Base-by-base conservation (phyloP, 75 land plant genomes). In the Selaginella tamariscina region DNA sequence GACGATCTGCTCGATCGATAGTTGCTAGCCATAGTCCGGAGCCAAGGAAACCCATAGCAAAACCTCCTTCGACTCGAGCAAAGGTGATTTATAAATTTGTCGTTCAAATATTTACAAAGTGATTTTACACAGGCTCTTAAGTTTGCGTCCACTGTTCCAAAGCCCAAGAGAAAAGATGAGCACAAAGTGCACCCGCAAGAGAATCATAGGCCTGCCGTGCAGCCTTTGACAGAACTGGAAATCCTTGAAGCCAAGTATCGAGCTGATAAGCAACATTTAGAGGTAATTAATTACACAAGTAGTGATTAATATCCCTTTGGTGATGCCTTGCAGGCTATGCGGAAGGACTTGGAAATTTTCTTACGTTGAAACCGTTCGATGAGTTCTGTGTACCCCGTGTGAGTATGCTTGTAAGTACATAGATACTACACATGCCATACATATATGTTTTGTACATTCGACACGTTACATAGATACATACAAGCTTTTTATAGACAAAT, bases 261-360 rank as follows among this genome's bases (percentile, higher is more conserved):
- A 55, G 56, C 72, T 56, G 74, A 73, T 31, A 67, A 32, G 67
- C 72, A 73, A 32, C 69, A 67, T 13, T 68, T 73, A 26, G 72
- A 73, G 57, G 74, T 73, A 21, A 26, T 32, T 27, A 29, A 64
- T 32, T 2, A 64, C 27, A 24, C n/a, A 30, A 24, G 2, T 33
- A 0, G 2, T 33, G 0, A 1, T 24, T 26, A 23, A n/a, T n/a
- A n/a, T n/a, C n/a, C n/a, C n/a, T n/a, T n/a, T n/a, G n/a, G n/a
- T n/a, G n/a, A n/a, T n/a, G n/a, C n/a, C n/a, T 8, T 44, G 32
- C 73, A 72, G 73, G 73, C 73, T 21, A 72, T 72, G 72, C 73
- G 73, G 8, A 65, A 66, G 22, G 73, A 72, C 1, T 29, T 72
- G 28, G 73, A 72, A 29, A 32, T 72, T 26, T 72, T 72, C 22